A percentile compares a stretch with the other conserved stretches of the same genome.
Conservation (phyloP, 2,329 filamentous ascomycete species). For the Aphanocladium album region DNA sequence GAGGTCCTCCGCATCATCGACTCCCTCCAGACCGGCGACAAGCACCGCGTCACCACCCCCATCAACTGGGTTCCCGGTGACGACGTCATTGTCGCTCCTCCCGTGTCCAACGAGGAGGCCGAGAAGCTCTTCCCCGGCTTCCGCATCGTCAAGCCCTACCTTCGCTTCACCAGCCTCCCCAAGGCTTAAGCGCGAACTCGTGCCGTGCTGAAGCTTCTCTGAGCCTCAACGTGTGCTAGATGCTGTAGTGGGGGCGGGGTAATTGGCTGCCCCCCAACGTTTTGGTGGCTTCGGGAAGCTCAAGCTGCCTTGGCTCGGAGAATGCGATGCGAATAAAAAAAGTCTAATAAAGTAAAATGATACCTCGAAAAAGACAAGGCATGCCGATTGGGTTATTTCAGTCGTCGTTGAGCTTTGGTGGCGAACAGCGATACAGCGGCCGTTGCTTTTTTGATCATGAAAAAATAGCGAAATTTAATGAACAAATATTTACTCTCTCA, state of each 20-base stretch:
- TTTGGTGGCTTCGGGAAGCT: too few relatives aligned
- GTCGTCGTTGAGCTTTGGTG: neutral
- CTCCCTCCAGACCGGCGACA: constrained; percentile 78
- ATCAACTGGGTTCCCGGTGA: constrained; percentile 88
- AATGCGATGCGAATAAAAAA: neutral
- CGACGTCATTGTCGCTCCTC: constrained; percentile 87
- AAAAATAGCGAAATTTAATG: constrained; percentile 7
- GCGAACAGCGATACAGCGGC: neutral
- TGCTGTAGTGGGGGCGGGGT: neutral
- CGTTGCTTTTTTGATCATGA: neutral
- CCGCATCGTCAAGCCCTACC: constrained; percentile 64
- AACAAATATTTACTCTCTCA: neutral
- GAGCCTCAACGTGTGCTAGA: neutral
- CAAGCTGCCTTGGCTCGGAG: neutral
- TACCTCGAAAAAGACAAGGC: neutral
- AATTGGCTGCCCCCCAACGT: too few relatives aligned
- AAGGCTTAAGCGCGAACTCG: constrained; percentile 38
- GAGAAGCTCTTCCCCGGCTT: constrained; percentile 81
- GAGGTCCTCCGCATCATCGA: constrained; percentile 76
- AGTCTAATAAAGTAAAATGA: neutral
- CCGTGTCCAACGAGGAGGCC: constrained; percentile 77
- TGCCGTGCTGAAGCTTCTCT: neutral
- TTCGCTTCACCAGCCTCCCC: constrained; percentile 65
- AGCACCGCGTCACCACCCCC: constrained; percentile 80
- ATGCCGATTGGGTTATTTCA: neutral